Base-by-base conservation (phyloP, 768 basidiomycete species). In the Panus rudis region DNA sequence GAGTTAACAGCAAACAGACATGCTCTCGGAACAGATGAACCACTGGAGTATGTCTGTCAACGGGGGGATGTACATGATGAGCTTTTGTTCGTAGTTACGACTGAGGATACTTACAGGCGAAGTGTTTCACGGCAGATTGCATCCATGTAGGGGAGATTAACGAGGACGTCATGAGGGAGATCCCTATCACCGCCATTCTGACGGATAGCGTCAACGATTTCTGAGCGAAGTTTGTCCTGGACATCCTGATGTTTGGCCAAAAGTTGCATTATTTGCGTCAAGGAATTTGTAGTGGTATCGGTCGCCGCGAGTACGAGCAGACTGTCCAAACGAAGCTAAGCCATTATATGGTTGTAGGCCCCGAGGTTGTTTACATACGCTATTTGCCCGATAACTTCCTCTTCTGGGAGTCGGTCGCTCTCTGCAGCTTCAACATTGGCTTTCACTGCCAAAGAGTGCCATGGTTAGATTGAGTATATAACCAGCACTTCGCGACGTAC, bases 101-200 rank as follows among this genome's bases (percentile, higher is more conserved):
- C 33, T 6, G 30, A 19, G 21, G 68, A 66, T 8, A 66, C 66
- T 48, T 70, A 42, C 20, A 69, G 43, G 22, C 72, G 62, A 35
- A 74, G 43, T 2, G 64, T 69, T 54, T 73, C 71, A 14, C 64
- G 62, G 28, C 68, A 53, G 28, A 73, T 52, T 6, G 63, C 66
- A 42, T 76, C 74, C 37, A 77, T 62, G 52, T 70, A 73, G 1
- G 70, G 65, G 19, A 78, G 57, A 6, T 52, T 44, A 45, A 66
- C 61, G 17, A 77, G 62, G 1, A 55, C 48, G 49, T 75, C 68
- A 39, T 69, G 68, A 14, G 66, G 54, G 21, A 68, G 49, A 5
- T 52, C 54, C 11, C 57, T 53, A 17, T 55, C 51, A 2, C 27
- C 20, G 1, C 47, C 51, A 33, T 53, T 52, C 14, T 49, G 49